Percentiles rank a stretch among this genome's conserved stretches.
These are phyloP conservation scores for Akanthomyces lecanii DNA, from an alignment of 2,329 filamentous ascomycete species.

Conservation along the genomic window DNA sequence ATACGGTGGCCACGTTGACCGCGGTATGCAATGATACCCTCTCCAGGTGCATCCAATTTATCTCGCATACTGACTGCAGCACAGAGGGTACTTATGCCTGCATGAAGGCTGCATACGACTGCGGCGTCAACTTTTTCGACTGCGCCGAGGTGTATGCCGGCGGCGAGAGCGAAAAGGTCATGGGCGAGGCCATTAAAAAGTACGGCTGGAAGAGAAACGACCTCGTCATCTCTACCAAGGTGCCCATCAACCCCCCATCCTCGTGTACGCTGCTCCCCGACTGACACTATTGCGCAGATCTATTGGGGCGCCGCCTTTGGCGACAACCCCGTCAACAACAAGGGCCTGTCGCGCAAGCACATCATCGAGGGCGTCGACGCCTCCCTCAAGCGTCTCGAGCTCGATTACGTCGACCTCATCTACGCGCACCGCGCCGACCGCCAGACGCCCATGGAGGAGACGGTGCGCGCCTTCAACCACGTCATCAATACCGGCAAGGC, in stretches of 20 bases:
- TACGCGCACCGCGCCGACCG: slow-evolving; percentile 67
- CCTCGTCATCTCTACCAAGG: slow-evolving; percentile 58
- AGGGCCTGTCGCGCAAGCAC: slow-evolving; percentile 65
- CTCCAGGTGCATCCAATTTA: background rate
- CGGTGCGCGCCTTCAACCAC: slow-evolving; percentile 66
- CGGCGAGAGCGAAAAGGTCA: slow-evolving; percentile 60
- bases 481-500: slow-evolving; percentile 64
- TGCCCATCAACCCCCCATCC: slow-evolving; percentile 22
- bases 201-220: slow-evolving; percentile 59
- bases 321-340: slow-evolving; percentile 61
- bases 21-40: slow-evolving; percentile 42
- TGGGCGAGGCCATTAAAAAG: slow-evolving; percentile 57
- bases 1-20: slow-evolving; percentile 68
- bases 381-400: slow-evolving; percentile 52
- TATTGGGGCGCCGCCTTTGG: slow-evolving; percentile 61
- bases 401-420: slow-evolving; percentile 63
- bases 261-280: background rate
- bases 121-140: slow-evolving; percentile 61
- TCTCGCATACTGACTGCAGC: slow-evolving; percentile 16
- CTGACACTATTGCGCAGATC: slow-evolving; percentile 39
- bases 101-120: slow-evolving; percentile 58
- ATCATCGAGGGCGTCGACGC: slow-evolving; percentile 61
- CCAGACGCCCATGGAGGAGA: slow-evolving; percentile 66
- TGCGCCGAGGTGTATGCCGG: slow-evolving; percentile 54
- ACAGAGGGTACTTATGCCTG: slow-evolving; percentile 48